Percentiles rank a stretch among this genome's conserved stretches.
phyloP scores from a whole-genome alignment of 441 rosid species.

The Melastoma candidum region DNA sequence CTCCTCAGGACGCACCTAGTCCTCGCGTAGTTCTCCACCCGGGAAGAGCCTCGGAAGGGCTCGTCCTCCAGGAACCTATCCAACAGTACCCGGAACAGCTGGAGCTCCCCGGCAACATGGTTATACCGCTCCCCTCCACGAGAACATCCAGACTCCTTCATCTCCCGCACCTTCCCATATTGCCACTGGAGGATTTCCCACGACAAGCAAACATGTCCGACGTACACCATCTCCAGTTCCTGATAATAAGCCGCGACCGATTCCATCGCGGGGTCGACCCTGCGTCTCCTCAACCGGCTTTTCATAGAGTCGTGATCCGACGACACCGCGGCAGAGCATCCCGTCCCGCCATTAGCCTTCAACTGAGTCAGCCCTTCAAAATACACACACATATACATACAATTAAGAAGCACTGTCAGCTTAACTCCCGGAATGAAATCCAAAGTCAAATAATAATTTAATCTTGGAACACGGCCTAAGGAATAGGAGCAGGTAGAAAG shows the following conservation, averaged over 20 bases:
- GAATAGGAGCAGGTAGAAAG: too few relatives aligned
- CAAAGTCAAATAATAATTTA: too few relatives aligned
- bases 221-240: constrained; percentile 59
- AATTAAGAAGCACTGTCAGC: too few relatives aligned
- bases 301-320: constrained; percentile 30
- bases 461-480: too few relatives aligned
- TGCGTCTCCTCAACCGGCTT: constrained; percentile 28
- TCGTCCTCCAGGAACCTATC: constrained; percentile 66
- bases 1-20: constrained; percentile 39
- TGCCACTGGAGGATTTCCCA: constrained; percentile 85
- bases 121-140: constrained; percentile 29
- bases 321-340: constrained; percentile 10
- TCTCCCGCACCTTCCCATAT: constrained; percentile 35
- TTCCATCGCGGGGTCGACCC: constrained; percentile 28
- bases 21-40: constrained; percentile 50
- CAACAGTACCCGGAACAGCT: constrained; percentile 58
- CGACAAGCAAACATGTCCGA: constrained; percentile 66
- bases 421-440: too few relatives aligned
- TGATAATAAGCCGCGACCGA: constrained; percentile 29
- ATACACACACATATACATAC: too few relatives aligned
- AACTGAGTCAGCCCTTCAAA: constrained; percentile 45
- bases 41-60: constrained; percentile 42
- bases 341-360: constrained; percentile 19
- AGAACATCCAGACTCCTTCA: constrained; percentile 22
- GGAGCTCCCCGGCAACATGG: constrained; percentile 59